These are phyloP conservation scores for Penicillium polonicum DNA, from an alignment of 2,329 filamentous ascomycete species.

Conservation along the genomic window DNA sequence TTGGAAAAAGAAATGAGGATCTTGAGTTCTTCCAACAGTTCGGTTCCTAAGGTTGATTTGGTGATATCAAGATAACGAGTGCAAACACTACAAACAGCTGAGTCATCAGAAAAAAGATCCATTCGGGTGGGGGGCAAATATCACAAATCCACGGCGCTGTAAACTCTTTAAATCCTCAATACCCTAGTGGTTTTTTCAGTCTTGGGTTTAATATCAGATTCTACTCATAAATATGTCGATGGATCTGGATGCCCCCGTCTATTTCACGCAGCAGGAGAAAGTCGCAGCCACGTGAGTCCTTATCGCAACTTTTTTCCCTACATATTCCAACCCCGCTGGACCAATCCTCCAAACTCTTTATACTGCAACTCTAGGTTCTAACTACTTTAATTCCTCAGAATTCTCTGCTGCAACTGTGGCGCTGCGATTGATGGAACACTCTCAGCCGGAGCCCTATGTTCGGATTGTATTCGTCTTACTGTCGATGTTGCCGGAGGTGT, in stretches of 20 bases:
- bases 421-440: slow-evolving; percentile 91
- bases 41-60: not conserved
- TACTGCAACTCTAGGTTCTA: not conserved
- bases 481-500: slow-evolving; percentile 86
- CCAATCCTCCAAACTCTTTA: not conserved
- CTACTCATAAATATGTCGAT: slow-evolving; percentile 43
- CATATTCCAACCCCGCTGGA: not conserved
- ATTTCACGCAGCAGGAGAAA: slow-evolving; percentile 45
- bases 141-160: slow-evolving; percentile 21
- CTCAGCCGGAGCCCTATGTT: slow-evolving; percentile 82
- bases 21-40: not conserved
- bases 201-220: not conserved
- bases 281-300: slow-evolving; percentile 54
- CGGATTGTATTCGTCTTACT: slow-evolving; percentile 92
- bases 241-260: slow-evolving; percentile 58
- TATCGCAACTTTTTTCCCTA: slow-evolving; percentile 13
- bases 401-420: slow-evolving; percentile 97
- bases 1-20: not conserved
- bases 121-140: slow-evolving; percentile 27
- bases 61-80: slow-evolving; percentile 16
- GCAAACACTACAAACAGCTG: slow-evolving; percentile 27
- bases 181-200: slow-evolving; percentile 3
- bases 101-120: slow-evolving; percentile 24
- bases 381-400: slow-evolving; percentile 53
- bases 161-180: slow-evolving; percentile 7